Evolutionary conservation across 352 stramenopile species (phyloP), one percentile per base, ranked within the genome.

Genomic region (Phytopythium litorale): DNA sequence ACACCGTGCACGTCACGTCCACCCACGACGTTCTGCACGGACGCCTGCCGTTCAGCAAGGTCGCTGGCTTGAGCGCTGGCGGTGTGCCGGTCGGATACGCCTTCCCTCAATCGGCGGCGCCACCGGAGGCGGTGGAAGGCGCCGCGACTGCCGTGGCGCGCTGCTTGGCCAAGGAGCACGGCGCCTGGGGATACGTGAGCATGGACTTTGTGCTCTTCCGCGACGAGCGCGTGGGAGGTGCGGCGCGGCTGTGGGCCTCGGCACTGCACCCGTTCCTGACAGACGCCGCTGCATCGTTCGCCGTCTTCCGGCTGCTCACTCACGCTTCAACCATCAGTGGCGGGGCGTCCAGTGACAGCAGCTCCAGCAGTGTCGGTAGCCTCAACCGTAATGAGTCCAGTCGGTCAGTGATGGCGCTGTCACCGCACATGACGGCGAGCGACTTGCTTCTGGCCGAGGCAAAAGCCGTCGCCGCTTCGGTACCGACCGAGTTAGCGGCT

Each of bases 111-210:
- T 84, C 74, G 6, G 63, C 75, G 33, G 81, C 91, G n/a, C 87
- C 88, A 4, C 74, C 88, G 48, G 75, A 89, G 56, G 88, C 89
- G 3, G 64, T 97, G 33, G 70, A 78, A 25, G 85, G 84, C 16
- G 84, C 82, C 13, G 70, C 81, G n/a, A 66, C 56, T 18, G 82
- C 82, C 12, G 71, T 94, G 28, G 82, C 64, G 8, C 63, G 71
- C 8, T 58, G 67, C 33, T 67, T 94, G 45, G 65, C 70, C 12
- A 53, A 64, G 0, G 65, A 73, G 0, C 63, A 83, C 25, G 65
- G 64, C 12, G 75, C 97, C 25, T 88, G 88, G 58, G 90, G 90
- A 25, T 92, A 97, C 66, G 72, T 79, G n/a, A 92, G 81, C 60
- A 65, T 97, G 11, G 81, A 96, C 57, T 89, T 88, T 55, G 62